phyloP scores from a whole-genome alignment of 2,329 filamentous ascomycete species.

The Fusarium ramigenum region DNA sequence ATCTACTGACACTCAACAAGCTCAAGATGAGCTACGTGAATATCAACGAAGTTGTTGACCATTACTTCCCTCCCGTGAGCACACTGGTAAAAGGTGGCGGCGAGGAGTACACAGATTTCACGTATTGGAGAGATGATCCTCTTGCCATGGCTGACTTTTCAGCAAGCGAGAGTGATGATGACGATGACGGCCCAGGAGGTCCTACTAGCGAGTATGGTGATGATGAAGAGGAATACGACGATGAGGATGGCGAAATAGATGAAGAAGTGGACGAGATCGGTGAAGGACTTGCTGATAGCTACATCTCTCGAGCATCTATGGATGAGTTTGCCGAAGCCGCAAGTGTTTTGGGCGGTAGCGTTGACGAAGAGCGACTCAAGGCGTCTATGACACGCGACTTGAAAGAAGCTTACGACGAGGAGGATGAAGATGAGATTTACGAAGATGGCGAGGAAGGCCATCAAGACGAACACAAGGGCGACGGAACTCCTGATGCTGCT shows the following conservation, averaged over 20 bases:
- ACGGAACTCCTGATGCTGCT: slow-evolving; percentile 10
- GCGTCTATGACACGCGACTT: slow-evolving; percentile 52
- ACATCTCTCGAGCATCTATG: slow-evolving; percentile 44
- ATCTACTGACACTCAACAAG: slow-evolving; percentile 89
- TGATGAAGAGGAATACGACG: slow-evolving; percentile 55
- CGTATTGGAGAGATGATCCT: slow-evolving; percentile 89
- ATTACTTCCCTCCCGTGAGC: slow-evolving; percentile 94
- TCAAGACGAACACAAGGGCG: slow-evolving; percentile 31
- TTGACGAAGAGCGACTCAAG: slow-evolving; percentile 55
- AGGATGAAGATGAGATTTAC: slow-evolving; percentile 54
- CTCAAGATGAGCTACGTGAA: slow-evolving; percentile 97
- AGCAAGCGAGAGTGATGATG: slow-evolving; percentile 74
- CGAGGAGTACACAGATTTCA: slow-evolving; percentile 96
- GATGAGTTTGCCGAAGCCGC: slow-evolving; percentile 54
- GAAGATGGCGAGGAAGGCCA: slow-evolving; percentile 38
- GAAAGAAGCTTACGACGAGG: slow-evolving; percentile 52
- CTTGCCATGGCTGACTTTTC: slow-evolving; percentile 90
- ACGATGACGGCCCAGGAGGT: slow-evolving; percentile 61
- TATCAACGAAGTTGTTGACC: slow-evolving; percentile 96
- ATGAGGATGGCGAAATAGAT: slow-evolving; percentile 54
- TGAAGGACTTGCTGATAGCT: slow-evolving; percentile 43
- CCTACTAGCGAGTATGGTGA: slow-evolving; percentile 57
- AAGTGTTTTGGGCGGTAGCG: slow-evolving; percentile 55
- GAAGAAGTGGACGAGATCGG: slow-evolving; percentile 54
- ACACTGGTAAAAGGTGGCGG: slow-evolving; percentile 88